Percentiles rank a stretch among this genome's conserved stretches.
Evolutionary conservation across 106 monocot genomes (phyloP).

Genomic region (Dendrobium nobile): DNA sequence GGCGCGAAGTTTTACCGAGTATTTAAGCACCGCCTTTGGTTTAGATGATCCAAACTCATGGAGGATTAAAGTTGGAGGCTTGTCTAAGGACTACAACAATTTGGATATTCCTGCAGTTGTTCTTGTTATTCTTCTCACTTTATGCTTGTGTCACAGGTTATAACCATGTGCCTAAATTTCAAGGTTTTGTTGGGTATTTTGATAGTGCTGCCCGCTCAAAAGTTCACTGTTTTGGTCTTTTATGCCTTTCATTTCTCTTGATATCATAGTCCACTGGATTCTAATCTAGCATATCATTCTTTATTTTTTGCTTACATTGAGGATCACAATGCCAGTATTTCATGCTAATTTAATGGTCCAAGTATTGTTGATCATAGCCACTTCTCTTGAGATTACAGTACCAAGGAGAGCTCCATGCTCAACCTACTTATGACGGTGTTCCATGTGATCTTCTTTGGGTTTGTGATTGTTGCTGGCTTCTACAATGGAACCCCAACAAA

Average conservation of each 20-base stretch:
- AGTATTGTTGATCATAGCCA: neutral
- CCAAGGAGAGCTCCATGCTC: constrained; percentile 63
- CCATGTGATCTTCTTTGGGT: constrained; percentile 62
- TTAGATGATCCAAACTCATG: constrained; percentile 27
- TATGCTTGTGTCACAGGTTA: constrained; percentile 49
- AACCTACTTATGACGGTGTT: constrained; percentile 58
- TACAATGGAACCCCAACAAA: constrained; percentile 47
- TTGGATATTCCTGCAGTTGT: constrained; percentile 40
- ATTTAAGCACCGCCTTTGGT: constrained; percentile 31
- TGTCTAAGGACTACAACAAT: constrained; percentile 34
- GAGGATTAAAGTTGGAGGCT: constrained; percentile 33
- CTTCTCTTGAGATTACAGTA: constrained; percentile 30
- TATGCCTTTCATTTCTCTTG: neutral
- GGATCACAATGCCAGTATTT: neutral
- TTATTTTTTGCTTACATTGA: neutral
- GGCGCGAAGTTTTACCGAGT: constrained; percentile 58
- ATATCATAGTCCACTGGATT: constrained; percentile 3
- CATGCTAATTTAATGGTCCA: neutral
- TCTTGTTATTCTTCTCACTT: constrained; percentile 42
- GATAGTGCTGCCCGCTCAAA: neutral
- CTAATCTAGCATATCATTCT: neutral
- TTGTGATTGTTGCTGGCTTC: constrained; percentile 57
- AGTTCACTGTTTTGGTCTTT: neutral
- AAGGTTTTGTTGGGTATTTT: neutral
- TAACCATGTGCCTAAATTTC: neutral